These are phyloP conservation scores for Scheffersomyces segobiensis DNA, from an alignment of 1,139 yeast species.

Conservation along the genomic window DNA sequence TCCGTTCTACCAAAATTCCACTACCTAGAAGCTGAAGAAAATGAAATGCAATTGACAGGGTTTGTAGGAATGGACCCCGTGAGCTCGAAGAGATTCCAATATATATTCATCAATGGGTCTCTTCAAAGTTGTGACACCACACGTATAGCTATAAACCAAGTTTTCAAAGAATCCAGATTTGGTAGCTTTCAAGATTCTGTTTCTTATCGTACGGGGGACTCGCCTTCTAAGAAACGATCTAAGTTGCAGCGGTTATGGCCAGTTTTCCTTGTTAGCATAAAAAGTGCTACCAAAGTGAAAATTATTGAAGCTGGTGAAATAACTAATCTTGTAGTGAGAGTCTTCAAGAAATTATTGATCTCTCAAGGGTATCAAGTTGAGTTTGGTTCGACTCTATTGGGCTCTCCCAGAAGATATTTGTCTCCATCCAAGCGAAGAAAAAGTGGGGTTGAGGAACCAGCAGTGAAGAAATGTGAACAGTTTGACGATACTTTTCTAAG, in stretches of 20 bases:
- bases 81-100: constrained; percentile 43
- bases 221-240: neutral
- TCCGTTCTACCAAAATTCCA: constrained; percentile 14
- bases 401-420: neutral
- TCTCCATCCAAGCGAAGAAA: neutral
- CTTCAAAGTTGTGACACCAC: constrained; percentile 1
- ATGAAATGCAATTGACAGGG: constrained; percentile 27
- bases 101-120: constrained; percentile 47
- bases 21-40: constrained; percentile 19
- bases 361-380: neutral
- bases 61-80: constrained; percentile 28
- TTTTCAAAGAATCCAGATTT: constrained; percentile 24
- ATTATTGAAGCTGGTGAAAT: neutral
- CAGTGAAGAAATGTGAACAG: neutral
- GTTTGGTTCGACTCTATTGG: neutral
- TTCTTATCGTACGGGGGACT: neutral
- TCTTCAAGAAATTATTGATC: neutral
- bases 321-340: neutral
- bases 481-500: neutral
- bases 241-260: neutral
- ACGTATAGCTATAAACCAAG: constrained; percentile 20
- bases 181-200: constrained; percentile 7
- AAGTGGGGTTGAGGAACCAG: neutral
- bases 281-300: neutral
- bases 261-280: neutral